Percentiles rank a stretch among this genome's conserved stretches.
Evolutionary conservation across 2,329 filamentous ascomycete genomes (phyloP).

Genomic region (Diaporthe sp.): DNA sequence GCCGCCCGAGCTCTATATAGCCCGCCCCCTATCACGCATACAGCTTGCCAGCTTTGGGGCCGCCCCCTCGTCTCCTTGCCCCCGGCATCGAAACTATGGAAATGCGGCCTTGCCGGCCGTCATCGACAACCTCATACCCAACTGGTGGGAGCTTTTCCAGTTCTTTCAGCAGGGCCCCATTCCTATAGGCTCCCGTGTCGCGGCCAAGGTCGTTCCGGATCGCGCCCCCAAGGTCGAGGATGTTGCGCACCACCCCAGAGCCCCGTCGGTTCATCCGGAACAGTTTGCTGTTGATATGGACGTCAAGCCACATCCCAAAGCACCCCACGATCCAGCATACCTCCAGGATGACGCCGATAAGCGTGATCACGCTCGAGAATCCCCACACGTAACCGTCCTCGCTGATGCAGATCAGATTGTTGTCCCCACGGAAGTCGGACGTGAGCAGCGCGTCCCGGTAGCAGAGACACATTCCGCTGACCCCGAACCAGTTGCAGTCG

Average conservation of each 20-base stretch:
- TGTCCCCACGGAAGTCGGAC: conserved; percentile 11
- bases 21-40: conserved; percentile 4
- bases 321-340: conserved; percentile 33
- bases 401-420: conserved; percentile 27
- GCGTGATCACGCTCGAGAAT: conserved; percentile 27
- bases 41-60: not conserved
- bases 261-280: conserved; percentile 33
- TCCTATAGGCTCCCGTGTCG: conserved; percentile 22
- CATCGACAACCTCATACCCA: conserved; percentile 18
- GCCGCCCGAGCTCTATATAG: not conserved
- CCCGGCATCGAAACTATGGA: conserved; percentile 10
- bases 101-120: not conserved
- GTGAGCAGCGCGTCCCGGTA: conserved; percentile 12
- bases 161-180: not conserved
- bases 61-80: not conserved
- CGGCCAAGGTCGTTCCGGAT: conserved; percentile 25
- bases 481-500: not conserved
- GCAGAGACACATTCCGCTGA: not conserved
- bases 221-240: conserved; percentile 27
- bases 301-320: conserved; percentile 35
- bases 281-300: conserved; percentile 28
- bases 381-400: conserved; percentile 34
- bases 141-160: conserved; percentile 24
- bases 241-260: conserved; percentile 26
- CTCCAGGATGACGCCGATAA: conserved; percentile 25